These are phyloP conservation scores for Ogataea parapolymorpha DNA, from an alignment of 805 yeast species.

Conservation along the genomic window DNA sequence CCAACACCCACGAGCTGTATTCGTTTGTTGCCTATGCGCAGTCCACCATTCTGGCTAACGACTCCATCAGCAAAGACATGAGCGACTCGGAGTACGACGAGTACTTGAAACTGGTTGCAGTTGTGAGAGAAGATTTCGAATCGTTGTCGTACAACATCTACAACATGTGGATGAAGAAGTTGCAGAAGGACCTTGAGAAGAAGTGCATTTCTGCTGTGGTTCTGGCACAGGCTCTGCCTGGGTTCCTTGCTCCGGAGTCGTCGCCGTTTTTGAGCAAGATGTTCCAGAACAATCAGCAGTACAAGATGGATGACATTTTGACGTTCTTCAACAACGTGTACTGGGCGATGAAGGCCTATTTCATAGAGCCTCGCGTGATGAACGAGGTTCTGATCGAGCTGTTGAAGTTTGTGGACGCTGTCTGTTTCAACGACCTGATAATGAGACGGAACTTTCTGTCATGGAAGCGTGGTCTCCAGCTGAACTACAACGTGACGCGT, in stretches of 20 bases:
- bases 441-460: slow-evolving; percentile 92
- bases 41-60: slow-evolving; percentile 83
- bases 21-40: slow-evolving; percentile 95
- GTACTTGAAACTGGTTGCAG: slow-evolving; percentile 82
- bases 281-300: slow-evolving; percentile 65
- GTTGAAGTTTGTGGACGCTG: slow-evolving; percentile 82
- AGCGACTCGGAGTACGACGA: slow-evolving; percentile 87
- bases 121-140: slow-evolving; percentile 91
- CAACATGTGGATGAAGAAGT: slow-evolving; percentile 94
- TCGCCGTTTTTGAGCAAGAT: slow-evolving; percentile 79
- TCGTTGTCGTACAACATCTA: slow-evolving; percentile 89
- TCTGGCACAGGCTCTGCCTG: slow-evolving; percentile 91
- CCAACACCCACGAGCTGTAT: slow-evolving; percentile 91
- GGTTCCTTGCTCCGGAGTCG: slow-evolving; percentile 85
- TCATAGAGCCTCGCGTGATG: slow-evolving; percentile 79
- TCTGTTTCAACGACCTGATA: slow-evolving; percentile 90
- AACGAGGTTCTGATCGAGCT: slow-evolving; percentile 81
- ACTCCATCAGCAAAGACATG: slow-evolving; percentile 75
- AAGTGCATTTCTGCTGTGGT: slow-evolving; percentile 95
- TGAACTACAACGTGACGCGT: slow-evolving; percentile 93
- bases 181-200: slow-evolving; percentile 86
- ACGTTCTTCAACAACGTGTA: slow-evolving; percentile 85
- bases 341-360: slow-evolving; percentile 90
- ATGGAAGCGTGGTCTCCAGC: slow-evolving; percentile 97
- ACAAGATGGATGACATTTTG: slow-evolving; percentile 92